These are phyloP conservation scores for Xerocomellus chrysenteron DNA, from an alignment of 768 basidiomycete species.

Conservation along the genomic window DNA sequence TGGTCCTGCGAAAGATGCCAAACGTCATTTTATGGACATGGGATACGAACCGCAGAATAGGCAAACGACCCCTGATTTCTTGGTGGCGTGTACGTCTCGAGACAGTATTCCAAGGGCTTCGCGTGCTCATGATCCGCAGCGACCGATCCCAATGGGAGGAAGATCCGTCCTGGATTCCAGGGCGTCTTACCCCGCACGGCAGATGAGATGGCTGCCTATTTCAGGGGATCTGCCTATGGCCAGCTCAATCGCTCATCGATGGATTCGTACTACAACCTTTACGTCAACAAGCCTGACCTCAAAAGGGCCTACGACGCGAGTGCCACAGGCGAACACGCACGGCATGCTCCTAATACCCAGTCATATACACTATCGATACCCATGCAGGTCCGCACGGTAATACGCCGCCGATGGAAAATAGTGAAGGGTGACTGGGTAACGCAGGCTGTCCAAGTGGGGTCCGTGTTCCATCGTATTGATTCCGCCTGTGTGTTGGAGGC, in stretches of 20 bases:
- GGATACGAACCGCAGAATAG: conserved; percentile 51
- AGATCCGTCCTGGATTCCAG: conserved; percentile 41
- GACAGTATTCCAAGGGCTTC: conserved; percentile 15
- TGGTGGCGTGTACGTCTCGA: conserved; percentile 39
- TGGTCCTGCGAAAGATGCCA: conserved; percentile 3
- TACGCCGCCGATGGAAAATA: conserved; percentile 27
- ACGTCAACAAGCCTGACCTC: conserved; percentile 44
- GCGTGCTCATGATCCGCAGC: conserved; percentile 24
- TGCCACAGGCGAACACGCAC: conserved; percentile 51
- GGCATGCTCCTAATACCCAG: conserved; percentile 39
- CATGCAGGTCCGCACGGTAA: conserved; percentile 45
- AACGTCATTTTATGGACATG: conserved; percentile 4
- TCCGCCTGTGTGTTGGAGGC: conserved; percentile 1
- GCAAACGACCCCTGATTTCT: conserved; percentile 62
- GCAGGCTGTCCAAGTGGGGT: too few species aligned
- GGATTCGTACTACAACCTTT: conserved; percentile 42
- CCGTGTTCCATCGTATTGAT: neutral
- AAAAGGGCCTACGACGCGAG: conserved; percentile 46
- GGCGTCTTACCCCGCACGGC: conserved; percentile 50
- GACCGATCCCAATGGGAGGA: conserved; percentile 61
- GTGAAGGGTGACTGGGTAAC: too few species aligned
- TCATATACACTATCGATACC: conserved; percentile 47
- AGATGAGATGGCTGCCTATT: conserved; percentile 54
- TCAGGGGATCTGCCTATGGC: conserved; percentile 41
- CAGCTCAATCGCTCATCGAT: conserved; percentile 46